Percentiles rank a stretch among this genome's conserved stretches.
phyloP scores from a whole-genome alignment of 768 basidiomycete genomes.

The Rossbeevera mucosa region DNA sequence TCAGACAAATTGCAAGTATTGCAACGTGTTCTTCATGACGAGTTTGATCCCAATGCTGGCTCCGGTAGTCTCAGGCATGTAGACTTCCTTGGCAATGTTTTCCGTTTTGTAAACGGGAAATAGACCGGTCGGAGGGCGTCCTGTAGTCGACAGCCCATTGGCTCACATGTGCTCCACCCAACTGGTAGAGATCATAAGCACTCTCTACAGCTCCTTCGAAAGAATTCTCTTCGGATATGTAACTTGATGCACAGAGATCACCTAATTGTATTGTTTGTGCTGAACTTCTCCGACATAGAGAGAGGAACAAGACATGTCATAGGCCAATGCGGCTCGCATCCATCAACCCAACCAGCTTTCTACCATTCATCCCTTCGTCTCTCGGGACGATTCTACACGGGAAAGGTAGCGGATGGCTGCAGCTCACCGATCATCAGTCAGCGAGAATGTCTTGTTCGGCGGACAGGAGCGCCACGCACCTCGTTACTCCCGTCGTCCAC shows the following conservation, averaged over 20 bases:
- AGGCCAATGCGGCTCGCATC: not conserved
- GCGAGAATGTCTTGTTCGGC: not conserved
- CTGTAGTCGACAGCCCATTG: not conserved
- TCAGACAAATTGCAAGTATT: not conserved
- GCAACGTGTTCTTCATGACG: not conserved
- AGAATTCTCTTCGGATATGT: not conserved
- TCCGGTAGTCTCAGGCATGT: not conserved
- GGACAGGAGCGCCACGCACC: not conserved
- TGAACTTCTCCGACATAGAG: not conserved
- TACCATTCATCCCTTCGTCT: not conserved
- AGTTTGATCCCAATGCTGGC: not conserved
- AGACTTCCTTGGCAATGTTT: not conserved
- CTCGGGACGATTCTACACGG: not conserved
- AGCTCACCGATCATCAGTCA: not conserved
- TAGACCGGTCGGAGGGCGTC: not conserved
- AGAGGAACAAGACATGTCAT: not conserved
- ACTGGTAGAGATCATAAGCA: no score
- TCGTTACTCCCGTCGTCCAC: not conserved
- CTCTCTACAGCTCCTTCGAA: no score
- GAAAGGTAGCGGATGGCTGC: not conserved
- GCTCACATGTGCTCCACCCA: no score
- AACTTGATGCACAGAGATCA: not conserved
- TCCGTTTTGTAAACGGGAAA: not conserved
- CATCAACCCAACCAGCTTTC: not conserved
- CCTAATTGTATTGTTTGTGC: not conserved